Percentiles rank a stretch among this genome's conserved stretches.
These are phyloP conservation scores for Geotrichum reessii DNA, from an alignment of 1,139 yeast genomes.

Conservation along the genomic window DNA sequence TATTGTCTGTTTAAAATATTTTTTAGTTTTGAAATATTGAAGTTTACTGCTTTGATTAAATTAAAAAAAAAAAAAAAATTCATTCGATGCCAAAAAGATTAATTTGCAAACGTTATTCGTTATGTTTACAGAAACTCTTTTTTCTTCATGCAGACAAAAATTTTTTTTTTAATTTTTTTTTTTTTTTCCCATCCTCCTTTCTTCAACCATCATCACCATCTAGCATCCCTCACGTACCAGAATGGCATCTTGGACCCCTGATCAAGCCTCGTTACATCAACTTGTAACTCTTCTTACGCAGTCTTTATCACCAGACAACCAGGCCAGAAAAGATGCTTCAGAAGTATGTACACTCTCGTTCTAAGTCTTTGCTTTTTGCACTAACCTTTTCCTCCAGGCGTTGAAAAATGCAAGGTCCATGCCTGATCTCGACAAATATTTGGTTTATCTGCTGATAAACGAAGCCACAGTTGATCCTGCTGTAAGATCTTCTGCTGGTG, in stretches of 20 bases:
- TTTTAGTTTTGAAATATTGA: too few species aligned
- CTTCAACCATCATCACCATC: background rate
- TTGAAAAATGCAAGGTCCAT: conserved; percentile 61
- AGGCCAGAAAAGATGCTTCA: conserved; percentile 50
- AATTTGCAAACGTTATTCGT: too few species aligned
- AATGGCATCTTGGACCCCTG: conserved; percentile 51
- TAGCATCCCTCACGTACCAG: background rate
- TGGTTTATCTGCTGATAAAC: conserved; percentile 60
- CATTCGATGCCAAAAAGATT: too few species aligned
- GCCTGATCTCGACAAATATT: conserved; percentile 74
- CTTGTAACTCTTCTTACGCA: conserved; percentile 58
- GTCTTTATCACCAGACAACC: conserved; percentile 54
- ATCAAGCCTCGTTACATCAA: conserved; percentile 55
- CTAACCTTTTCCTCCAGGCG: conserved; percentile 38
- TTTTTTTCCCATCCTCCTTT: background rate
- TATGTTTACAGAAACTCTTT: background rate
- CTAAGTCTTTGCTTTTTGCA: background rate
- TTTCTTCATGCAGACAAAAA: background rate
- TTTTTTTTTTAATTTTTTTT: background rate
- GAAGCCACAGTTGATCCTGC: conserved; percentile 38
- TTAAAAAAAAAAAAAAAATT: background rate
- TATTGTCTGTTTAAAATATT: too few species aligned
- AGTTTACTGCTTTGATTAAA: too few species aligned
- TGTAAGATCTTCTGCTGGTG: conserved; percentile 87
- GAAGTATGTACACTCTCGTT: conserved; percentile 20